Conservation (phyloP, 768 basidiomycete genomes). For the Suillus alpinus region DNA sequence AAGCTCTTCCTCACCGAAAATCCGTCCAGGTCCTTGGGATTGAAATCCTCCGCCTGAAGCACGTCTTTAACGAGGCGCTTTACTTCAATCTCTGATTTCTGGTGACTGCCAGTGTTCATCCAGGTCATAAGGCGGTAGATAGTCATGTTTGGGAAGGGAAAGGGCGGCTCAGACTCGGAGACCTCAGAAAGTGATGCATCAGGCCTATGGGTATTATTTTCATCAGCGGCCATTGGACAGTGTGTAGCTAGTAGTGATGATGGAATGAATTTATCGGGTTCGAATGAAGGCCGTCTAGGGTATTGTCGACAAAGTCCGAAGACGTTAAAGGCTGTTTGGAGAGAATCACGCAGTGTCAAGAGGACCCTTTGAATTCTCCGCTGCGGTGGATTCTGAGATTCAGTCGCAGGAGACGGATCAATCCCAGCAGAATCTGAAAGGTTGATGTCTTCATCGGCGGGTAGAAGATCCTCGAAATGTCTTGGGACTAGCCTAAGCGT, state of each 20-base stretch:
- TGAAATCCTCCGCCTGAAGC: conserved; percentile 4
- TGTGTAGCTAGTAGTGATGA: neutral
- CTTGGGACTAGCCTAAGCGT: neutral
- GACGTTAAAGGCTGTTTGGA: neutral
- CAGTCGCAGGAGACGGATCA: accelerated
- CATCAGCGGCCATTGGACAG: neutral
- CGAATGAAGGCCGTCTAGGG: neutral
- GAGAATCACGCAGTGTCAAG: neutral
- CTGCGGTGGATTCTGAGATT: neutral
- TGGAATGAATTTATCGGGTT: neutral
- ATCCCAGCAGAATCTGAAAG: neutral
- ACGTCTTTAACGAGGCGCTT: conserved; percentile 1
- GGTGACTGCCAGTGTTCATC: neutral
- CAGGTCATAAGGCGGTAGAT: conserved; percentile 5
- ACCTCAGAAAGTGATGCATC: neutral
- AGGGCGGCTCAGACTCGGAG: neutral
- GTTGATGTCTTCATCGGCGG: neutral
- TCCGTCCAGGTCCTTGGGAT: neutral
- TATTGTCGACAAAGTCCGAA: neutral
- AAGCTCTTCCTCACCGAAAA: neutral
- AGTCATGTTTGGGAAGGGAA: conserved; percentile 8
- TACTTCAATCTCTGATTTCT: conserved; percentile 1
- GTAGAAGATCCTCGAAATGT: neutral
- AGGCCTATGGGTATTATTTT: no score
- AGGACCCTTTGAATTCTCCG: neutral